Evolutionary conservation across 1,284 basidiomycete species (phyloP).

Genomic region (Naganishia sp.): DNA sequence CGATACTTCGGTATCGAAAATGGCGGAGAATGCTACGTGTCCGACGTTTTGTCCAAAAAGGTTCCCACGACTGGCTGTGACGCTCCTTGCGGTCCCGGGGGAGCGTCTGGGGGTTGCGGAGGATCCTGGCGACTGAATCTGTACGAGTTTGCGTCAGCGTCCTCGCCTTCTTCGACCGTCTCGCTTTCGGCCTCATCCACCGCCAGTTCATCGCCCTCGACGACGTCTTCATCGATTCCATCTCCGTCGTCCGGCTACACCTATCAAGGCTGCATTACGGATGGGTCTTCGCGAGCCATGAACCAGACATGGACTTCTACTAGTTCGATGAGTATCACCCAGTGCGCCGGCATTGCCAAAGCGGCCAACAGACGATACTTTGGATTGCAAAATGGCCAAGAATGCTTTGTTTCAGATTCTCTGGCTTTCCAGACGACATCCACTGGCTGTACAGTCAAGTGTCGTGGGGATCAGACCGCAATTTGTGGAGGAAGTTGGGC

Average conservation of each 20-base stretch:
- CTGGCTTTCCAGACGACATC: slow-evolving; percentile 32
- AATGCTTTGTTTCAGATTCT: slow-evolving; percentile 38
- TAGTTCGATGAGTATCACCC: slow-evolving; percentile 35
- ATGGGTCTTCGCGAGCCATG: slow-evolving; percentile 14
- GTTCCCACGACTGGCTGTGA: too few relatives aligned
- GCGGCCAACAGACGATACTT: slow-evolving; percentile 35
- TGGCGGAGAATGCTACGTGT: slow-evolving; percentile 38
- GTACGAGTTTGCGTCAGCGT: slow-evolving; percentile 12
- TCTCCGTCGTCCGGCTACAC: not conserved
- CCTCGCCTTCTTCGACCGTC: not conserved
- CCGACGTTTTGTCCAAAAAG: slow-evolving; percentile 31
- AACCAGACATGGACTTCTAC: slow-evolving; percentile 25
- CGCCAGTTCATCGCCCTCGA: too few relatives aligned
- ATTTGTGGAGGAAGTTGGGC: slow-evolving; percentile 27
- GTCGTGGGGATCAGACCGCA: slow-evolving; percentile 27
- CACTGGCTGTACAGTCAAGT: slow-evolving; percentile 33
- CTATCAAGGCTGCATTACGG: slow-evolving; percentile 19
- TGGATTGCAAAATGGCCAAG: slow-evolving; percentile 36
- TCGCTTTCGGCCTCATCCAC: too few relatives aligned
- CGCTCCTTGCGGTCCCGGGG: slow-evolving; percentile 9
- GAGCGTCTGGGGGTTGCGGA: slow-evolving; percentile 23
- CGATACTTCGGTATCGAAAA: slow-evolving; percentile 36
- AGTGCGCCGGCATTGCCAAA: slow-evolving; percentile 28
- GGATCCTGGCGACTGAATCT: slow-evolving; percentile 10
- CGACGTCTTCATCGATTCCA: too few relatives aligned